These are phyloP conservation scores for Ascochyta koolunga DNA, from an alignment of 2,329 filamentous ascomycete species.

Conservation along the genomic window DNA sequence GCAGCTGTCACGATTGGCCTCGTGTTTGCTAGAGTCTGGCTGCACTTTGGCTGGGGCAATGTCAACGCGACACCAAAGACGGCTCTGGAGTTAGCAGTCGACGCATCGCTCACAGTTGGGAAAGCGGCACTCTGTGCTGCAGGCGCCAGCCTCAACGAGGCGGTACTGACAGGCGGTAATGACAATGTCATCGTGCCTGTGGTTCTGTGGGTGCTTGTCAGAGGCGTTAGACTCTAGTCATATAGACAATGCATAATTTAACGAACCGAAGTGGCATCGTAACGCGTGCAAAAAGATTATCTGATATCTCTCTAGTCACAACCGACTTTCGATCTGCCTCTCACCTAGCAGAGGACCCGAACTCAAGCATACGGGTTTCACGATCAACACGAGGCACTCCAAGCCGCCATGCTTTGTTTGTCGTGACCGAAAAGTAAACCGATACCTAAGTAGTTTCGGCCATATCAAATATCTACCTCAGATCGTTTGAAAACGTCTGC, in stretches of 20 bases:
- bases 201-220: slow-evolving; percentile 88
- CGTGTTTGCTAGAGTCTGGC: slow-evolving; percentile 72
- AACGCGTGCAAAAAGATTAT: no score
- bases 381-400: no score
- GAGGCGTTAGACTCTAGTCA: slow-evolving; percentile 64
- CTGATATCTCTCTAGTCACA: no score
- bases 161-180: slow-evolving; percentile 93
- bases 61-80: slow-evolving; percentile 9
- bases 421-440: no score
- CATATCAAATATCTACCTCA: no score
- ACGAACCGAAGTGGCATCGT: not conserved
- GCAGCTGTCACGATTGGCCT: slow-evolving; percentile 78
- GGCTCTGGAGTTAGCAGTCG: slow-evolving; percentile 52
- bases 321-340: no score
- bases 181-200: slow-evolving; percentile 98
- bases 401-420: no score
- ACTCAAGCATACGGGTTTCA: no score
- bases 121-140: slow-evolving; percentile 74
- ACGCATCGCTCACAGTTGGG: slow-evolving; percentile 38
- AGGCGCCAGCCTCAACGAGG: slow-evolving; percentile 89
- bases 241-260: slow-evolving; percentile 1
- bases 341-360: no score
- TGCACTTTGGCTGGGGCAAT: slow-evolving; percentile 72
- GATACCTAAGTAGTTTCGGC: no score
- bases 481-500: no score